phyloP scores from a whole-genome alignment of 306 rosid species.

The Acmispon strigosus region DNA sequence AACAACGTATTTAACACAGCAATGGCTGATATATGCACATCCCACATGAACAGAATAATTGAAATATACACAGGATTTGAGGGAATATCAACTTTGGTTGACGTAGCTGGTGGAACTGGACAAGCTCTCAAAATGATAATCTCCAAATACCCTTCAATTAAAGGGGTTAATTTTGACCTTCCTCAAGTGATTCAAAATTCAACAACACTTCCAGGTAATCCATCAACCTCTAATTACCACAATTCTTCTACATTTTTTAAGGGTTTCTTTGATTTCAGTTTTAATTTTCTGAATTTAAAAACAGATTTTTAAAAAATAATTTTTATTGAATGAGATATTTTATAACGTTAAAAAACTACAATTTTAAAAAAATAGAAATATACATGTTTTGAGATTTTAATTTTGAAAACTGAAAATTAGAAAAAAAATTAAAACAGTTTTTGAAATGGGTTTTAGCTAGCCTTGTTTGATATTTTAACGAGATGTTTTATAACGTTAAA shows the following conservation, averaged over 20 bases:
- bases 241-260: not conserved
- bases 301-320: no score
- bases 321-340: no score
- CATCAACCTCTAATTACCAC: not conserved
- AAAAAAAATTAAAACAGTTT: no score
- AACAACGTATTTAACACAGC: constrained; percentile 17
- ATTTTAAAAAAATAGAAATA: no score
- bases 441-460: no score
- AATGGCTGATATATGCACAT: not conserved
- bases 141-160: constrained; percentile 26
- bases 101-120: constrained; percentile 37
- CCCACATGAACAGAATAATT: constrained; percentile 13
- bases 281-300: no score
- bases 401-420: no score
- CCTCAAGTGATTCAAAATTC: constrained; percentile 34
- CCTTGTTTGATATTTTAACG: no score
- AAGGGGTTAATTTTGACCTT: constrained; percentile 34
- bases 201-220: constrained; percentile 10
- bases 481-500: no score
- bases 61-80: constrained; percentile 27
- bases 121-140: constrained; percentile 22
- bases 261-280: not conserved
- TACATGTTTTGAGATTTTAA: no score
- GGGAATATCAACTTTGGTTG: constrained; percentile 27
- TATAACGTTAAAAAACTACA: no score